These are phyloP conservation scores for Ogataea haglerorum DNA, from an alignment of 805 yeast genomes.

Conservation along the genomic window DNA sequence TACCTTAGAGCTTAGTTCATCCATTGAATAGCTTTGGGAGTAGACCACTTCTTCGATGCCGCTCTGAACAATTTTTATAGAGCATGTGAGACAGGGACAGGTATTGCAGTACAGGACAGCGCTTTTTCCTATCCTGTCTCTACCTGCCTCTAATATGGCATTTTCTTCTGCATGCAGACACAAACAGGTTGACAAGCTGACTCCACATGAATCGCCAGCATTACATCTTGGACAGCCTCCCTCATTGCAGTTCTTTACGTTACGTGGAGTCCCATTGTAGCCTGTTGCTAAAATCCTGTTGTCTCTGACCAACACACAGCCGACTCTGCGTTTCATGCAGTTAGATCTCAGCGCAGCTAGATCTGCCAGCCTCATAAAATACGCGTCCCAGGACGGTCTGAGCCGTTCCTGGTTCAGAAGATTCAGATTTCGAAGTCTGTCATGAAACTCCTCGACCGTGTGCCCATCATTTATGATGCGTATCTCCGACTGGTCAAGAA, in stretches of 20 bases:
- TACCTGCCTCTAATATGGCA: constrained; percentile 89
- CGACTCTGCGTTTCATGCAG: constrained; percentile 97
- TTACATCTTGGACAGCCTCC: constrained; percentile 96
- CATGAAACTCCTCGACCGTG: constrained; percentile 36
- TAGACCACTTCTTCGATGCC: constrained; percentile 92
- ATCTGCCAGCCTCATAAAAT: constrained; percentile 90
- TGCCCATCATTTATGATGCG: constrained; percentile 52
- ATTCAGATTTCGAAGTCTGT: constrained; percentile 39
- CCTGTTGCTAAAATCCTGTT: constrained; percentile 92
- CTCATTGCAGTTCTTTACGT: constrained; percentile 81
- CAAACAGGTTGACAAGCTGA: constrained; percentile 73
- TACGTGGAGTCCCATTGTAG: constrained; percentile 95
- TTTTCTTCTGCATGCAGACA: constrained; percentile 98
- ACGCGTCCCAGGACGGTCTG: constrained; percentile 94
- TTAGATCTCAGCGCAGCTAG: constrained; percentile 90
- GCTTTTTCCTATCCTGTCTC: constrained; percentile 68
- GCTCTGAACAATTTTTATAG: constrained; percentile 89
- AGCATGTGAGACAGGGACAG: constrained; percentile 94
- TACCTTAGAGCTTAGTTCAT: constrained; percentile 66
- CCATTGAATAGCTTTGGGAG: constrained; percentile 92
- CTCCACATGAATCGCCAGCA: constrained; percentile 58
- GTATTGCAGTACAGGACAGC: constrained; percentile 89
- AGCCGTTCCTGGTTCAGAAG: constrained; percentile 53
- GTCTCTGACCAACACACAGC: constrained; percentile 89
- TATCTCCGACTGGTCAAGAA: constrained; percentile 48